A percentile compares a stretch with the other conserved stretches of the same genome.
These are phyloP conservation scores for Spergularia marina DNA, from an alignment of 148 eudicot genomes.

Conservation along the genomic window DNA sequence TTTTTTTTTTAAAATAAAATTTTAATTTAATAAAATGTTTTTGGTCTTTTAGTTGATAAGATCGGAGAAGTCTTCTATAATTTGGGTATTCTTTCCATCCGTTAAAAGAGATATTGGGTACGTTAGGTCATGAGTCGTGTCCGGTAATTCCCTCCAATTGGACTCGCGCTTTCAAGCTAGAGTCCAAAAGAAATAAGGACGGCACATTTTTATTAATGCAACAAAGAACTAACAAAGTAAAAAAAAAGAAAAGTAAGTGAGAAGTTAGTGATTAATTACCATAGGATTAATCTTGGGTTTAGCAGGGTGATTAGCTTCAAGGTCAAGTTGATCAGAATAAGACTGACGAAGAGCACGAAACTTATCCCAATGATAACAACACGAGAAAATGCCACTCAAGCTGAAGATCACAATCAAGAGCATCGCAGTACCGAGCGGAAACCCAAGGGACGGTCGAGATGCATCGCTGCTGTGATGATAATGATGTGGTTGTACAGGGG, in stretches of 20 bases:
- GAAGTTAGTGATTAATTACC: constrained; percentile 9
- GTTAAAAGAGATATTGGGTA: too few species aligned
- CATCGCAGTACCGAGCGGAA: constrained; percentile 80
- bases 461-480: constrained; percentile 25
- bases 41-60: too few species aligned
- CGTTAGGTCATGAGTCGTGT: too few species aligned
- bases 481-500: constrained; percentile 27
- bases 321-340: constrained; percentile 24
- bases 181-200: too few species aligned
- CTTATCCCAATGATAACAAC: constrained; percentile 96
- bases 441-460: constrained; percentile 79
- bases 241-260: not conserved
- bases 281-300: constrained; percentile 14
- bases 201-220: not conserved
- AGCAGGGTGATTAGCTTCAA: constrained; percentile 22
- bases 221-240: not conserved
- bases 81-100: too few species aligned
- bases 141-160: too few species aligned
- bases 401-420: constrained; percentile 64
- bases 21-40: too few species aligned
- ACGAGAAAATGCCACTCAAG: constrained; percentile 82
- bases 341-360: constrained; percentile 58
- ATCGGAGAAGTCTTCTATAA: too few species aligned
- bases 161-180: too few species aligned
- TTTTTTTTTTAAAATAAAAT: not conserved